A percentile compares a stretch with the other conserved stretches of the same genome.
Conservation (phyloP, 2,329 filamentous ascomycete species). For the Tympanopsis confertula region DNA sequence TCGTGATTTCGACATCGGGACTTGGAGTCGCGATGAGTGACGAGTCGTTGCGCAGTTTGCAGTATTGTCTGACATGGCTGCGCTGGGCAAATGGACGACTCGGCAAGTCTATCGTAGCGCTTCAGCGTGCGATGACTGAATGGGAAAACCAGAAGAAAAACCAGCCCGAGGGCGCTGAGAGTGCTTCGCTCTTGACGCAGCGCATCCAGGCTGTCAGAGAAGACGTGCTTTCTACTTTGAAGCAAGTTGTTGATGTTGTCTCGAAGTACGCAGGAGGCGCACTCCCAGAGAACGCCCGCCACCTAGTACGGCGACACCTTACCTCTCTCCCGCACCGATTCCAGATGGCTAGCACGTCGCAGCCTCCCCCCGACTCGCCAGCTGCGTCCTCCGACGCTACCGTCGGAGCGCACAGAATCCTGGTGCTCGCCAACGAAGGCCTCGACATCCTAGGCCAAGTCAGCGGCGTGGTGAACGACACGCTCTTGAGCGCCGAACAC, state of each 20-base stretch:
- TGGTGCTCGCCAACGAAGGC: slow-evolving; percentile 49
- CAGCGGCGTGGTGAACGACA: slow-evolving; percentile 47
- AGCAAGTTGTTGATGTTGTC: slow-evolving; percentile 45
- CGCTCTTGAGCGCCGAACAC: slow-evolving; percentile 46
- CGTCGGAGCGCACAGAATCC: slow-evolving; percentile 39
- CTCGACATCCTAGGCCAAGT: slow-evolving; percentile 56
- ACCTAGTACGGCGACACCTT: slow-evolving; percentile 46
- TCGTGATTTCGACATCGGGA: slow-evolving; percentile 51
- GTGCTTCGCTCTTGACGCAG: slow-evolving; percentile 13
- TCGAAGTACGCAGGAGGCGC: slow-evolving; percentile 53
- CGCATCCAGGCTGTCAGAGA: slow-evolving; percentile 33
- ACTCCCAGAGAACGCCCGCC: slow-evolving; percentile 46
- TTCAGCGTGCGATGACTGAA: slow-evolving; percentile 42
- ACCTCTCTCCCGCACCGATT: slow-evolving; percentile 50
- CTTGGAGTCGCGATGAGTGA: slow-evolving; percentile 52
- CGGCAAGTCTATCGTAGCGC: slow-evolving; percentile 39
- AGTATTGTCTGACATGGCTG: slow-evolving; percentile 44
- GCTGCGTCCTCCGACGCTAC: slow-evolving; percentile 14
- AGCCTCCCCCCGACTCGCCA: slow-evolving; percentile 8
- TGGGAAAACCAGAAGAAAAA: slow-evolving; percentile 29
- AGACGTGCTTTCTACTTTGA: slow-evolving; percentile 40
- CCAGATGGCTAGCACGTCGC: slow-evolving; percentile 34
- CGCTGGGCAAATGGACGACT: slow-evolving; percentile 44
- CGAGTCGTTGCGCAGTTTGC: slow-evolving; percentile 42
- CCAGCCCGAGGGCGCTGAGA: slow-evolving; percentile 17